phyloP scores from a whole-genome alignment of 2,329 filamentous ascomycete species.

The Mycosphaerella sp. region DNA sequence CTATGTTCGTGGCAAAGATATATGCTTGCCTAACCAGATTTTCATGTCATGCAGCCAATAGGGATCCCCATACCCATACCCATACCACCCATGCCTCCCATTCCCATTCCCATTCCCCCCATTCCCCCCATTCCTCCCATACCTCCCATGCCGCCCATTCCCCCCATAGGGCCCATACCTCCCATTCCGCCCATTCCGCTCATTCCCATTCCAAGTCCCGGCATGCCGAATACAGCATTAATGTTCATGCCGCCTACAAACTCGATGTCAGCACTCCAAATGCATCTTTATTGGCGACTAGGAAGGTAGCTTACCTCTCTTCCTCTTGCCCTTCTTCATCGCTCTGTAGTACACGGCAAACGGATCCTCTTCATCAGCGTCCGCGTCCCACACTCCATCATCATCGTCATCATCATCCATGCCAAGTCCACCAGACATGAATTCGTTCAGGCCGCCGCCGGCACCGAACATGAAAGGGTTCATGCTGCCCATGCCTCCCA shows the following conservation, averaged over 20 bases:
- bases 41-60: neutral
- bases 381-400: constrained; percentile 13
- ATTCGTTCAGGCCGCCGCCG: neutral
- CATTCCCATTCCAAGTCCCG: constrained; percentile 31
- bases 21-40: too few species aligned
- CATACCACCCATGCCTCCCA: neutral
- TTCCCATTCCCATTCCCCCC: neutral
- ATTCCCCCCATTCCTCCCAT: neutral
- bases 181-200: constrained; percentile 38
- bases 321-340: neutral
- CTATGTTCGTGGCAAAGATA: too few species aligned
- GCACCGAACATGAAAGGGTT: neutral
- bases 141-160: neutral
- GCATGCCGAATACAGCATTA: neutral
- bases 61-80: neutral
- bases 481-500: neutral
- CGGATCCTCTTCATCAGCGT: constrained; percentile 8
- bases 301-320: constrained; percentile 1
- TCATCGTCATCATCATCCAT: constrained; percentile 10
- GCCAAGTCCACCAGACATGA: neutral
- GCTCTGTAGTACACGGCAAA: neutral
- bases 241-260: neutral
- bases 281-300: neutral
- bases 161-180: constrained; percentile 35
- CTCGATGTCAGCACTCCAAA: neutral